Conservation (phyloP, 495 filamentous ascomycete species). For the Lepraria neglecta region DNA sequence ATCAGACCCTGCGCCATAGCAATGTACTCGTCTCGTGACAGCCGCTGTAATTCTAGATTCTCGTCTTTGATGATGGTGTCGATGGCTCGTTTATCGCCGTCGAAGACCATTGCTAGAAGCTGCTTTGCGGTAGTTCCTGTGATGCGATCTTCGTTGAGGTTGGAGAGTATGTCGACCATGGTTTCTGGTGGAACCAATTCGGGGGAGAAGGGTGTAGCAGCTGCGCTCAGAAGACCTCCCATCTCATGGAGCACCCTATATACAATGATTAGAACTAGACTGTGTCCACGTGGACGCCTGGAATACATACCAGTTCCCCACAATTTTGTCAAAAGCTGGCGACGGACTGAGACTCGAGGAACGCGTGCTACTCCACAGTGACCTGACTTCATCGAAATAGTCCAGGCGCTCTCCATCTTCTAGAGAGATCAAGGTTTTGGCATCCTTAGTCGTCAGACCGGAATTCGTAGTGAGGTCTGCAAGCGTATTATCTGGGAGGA, state of each 20-base stretch:
- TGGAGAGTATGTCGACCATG: slow-evolving; percentile 61
- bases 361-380: neutral
- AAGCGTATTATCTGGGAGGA: slow-evolving; percentile 63
- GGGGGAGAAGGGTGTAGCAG: slow-evolving; percentile 47
- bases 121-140: slow-evolving; percentile 72
- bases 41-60: slow-evolving; percentile 57
- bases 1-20: slow-evolving; percentile 40
- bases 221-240: slow-evolving; percentile 61
- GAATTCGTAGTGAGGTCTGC: slow-evolving; percentile 51
- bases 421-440: slow-evolving; percentile 68
- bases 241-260: slow-evolving; percentile 83
- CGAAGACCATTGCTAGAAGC: slow-evolving; percentile 57
- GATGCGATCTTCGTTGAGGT: slow-evolving; percentile 59
- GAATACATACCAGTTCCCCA: slow-evolving; percentile 31
- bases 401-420: slow-evolving; percentile 77
- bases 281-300: neutral
- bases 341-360: neutral
- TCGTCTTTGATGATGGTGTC: slow-evolving; percentile 57
- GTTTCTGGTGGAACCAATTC: slow-evolving; percentile 50
- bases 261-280: slow-evolving; percentile 23
- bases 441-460: slow-evolving; percentile 74
- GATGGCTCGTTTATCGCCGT: slow-evolving; percentile 47
- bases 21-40: slow-evolving; percentile 45
- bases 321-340: slow-evolving; percentile 8
- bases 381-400: slow-evolving; percentile 65